Base-by-base conservation (phyloP, 306 rosid species). In the Quercus engelmannii region DNA sequence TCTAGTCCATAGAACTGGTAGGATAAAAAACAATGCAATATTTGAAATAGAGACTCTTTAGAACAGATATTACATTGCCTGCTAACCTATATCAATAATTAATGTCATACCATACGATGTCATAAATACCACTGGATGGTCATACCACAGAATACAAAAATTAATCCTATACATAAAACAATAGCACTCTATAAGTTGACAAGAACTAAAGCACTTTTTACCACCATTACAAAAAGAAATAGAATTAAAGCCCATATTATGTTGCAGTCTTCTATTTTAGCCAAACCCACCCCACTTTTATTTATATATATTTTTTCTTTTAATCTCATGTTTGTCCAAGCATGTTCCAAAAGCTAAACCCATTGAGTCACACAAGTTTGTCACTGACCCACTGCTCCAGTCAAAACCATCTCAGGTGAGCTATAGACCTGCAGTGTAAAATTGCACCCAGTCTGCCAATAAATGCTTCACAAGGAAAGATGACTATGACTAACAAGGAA, bases 381-480 rank as follows among this genome's bases (percentile, higher is more conserved):
- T 35, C 78, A 74, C 30, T 9, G 65, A 65, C 15, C 55, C 74
- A 30, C 61, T 20, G 52, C 12, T 65, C 26, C 63, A 69, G 76
- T 73, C 77, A 62, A 76, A 76, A 57, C 41, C 41, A 15, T 70
- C 78, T 76, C 92, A 87, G 87, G 88, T 78, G 87, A 87, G 79
- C 61, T 84, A 33, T 51, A 79, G 78, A 84, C 73, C 69, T 83
- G 85, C 67, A 57, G 43, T 38, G 54, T 25, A 75, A 49, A 81
- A 46, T 71, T 76, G 80, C 69, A 76, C 15, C 5, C n/a, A 61
- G 78, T 87, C 83, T 87, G 90, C 14, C 65, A 85, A 82, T 5
- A 74, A 76, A 76, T 57, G 83, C 79, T 43, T 51, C 59, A 83
- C 71, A 84, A 65, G 78, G 76, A 78, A 76, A 76, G 73, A 69